These are phyloP conservation scores for Panus rudis DNA, from an alignment of 768 basidiomycete species.

Conservation along the genomic window DNA sequence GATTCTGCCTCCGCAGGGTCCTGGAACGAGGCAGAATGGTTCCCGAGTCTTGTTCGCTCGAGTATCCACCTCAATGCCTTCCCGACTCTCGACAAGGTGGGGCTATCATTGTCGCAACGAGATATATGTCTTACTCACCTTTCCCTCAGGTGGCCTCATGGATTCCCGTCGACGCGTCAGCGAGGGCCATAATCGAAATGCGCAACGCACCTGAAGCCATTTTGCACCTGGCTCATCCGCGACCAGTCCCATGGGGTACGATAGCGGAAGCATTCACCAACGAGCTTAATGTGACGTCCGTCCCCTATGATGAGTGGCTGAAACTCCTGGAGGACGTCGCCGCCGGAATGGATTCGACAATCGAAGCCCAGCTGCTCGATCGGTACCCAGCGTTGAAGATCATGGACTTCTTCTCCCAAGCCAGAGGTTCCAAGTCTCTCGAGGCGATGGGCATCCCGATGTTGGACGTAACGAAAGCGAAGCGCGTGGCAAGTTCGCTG, in stretches of 20 bases:
- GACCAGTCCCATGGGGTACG: conserved; percentile 12
- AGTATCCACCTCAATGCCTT: background rate
- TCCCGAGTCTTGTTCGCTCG: conserved; percentile 25
- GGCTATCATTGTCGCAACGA: background rate
- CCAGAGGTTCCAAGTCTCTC: background rate
- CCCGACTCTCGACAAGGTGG: conserved; percentile 1
- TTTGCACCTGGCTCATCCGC: conserved; percentile 17
- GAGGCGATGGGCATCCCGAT: conserved; percentile 12
- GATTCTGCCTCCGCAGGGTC: conserved; percentile 20
- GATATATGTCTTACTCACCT: background rate
- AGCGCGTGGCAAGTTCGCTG: conserved; percentile 5
- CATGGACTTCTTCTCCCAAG: conserved; percentile 14
- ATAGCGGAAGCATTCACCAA: conserved; percentile 7
- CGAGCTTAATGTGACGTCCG: conserved; percentile 7
- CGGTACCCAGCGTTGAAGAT: conserved; percentile 16
- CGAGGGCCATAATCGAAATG: conserved; percentile 12
- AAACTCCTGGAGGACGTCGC: background rate
- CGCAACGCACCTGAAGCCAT: conserved; percentile 6
- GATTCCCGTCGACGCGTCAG: conserved; percentile 15
- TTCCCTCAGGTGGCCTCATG: conserved; percentile 8
- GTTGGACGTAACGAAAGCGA: conserved; percentile 11
- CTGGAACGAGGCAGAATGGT: conserved; percentile 32
- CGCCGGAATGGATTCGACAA: background rate
- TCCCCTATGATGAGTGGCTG: conserved; percentile 13
- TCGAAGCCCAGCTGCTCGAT: conserved; percentile 10